phyloP scores from a whole-genome alignment of 148 eudicot species.

The Vaccinium myrtillus region DNA sequence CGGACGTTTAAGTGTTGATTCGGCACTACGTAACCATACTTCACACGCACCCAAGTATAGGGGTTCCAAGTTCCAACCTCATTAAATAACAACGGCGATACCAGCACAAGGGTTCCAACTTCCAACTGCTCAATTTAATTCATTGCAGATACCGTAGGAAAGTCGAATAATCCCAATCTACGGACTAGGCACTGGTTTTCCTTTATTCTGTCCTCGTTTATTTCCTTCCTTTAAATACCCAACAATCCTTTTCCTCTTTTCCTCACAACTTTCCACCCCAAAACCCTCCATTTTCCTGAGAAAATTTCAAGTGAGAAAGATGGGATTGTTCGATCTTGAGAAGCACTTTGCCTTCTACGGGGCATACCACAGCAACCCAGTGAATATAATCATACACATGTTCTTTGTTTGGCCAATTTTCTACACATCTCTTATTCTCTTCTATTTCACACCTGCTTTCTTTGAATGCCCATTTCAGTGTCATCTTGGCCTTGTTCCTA shows the following conservation, averaged over 20 bases:
- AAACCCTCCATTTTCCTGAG: not conserved
- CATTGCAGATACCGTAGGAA: too few relatives aligned
- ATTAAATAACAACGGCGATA: too few relatives aligned
- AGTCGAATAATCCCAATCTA: too few relatives aligned
- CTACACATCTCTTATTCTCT: not conserved
- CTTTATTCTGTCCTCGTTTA: not conserved
- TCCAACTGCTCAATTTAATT: too few relatives aligned
- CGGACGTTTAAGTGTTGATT: too few relatives aligned
- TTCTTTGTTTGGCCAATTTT: not conserved
- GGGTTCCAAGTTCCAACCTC: too few relatives aligned
- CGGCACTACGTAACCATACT: too few relatives aligned
- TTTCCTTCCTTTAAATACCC: not conserved
- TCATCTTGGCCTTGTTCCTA: not conserved
- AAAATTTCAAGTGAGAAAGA: not conserved
- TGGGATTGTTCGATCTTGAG: slow-evolving; percentile 1
- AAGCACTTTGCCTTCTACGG: slow-evolving; percentile 1
- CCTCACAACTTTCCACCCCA: not conserved
- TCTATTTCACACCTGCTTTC: slow-evolving; percentile 2
- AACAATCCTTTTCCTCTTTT: not conserved
- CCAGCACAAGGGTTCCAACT: too few relatives aligned
- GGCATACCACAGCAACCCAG: slow-evolving; percentile 8
- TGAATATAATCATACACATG: not conserved
- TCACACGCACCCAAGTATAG: too few relatives aligned
- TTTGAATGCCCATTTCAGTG: not conserved
- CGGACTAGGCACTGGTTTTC: not conserved